Conservation (phyloP, 768 basidiomycete species). For the Mycena vitilis region DNA sequence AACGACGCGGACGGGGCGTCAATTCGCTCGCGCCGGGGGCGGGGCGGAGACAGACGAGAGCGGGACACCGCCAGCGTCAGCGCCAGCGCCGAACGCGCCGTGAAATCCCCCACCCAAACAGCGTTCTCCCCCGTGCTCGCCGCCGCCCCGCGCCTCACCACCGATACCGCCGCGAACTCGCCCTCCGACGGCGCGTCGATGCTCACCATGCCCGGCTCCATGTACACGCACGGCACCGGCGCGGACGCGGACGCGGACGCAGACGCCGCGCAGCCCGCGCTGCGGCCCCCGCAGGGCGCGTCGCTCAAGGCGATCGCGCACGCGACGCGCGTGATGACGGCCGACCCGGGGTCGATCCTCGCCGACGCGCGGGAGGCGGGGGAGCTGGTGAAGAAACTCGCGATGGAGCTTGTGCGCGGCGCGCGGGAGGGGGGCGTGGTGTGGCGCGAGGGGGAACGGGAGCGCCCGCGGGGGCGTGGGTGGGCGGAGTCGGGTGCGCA, state of each 20-base stretch:
- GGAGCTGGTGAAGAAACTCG: conserved; percentile 69
- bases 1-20: conserved; percentile 47
- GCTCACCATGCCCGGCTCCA: conserved; percentile 22
- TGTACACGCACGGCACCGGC: conserved; percentile 23
- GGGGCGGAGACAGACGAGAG: background rate
- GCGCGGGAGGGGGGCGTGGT: conserved; percentile 72
- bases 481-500: background rate
- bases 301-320: conserved; percentile 82
- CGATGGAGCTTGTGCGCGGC: conserved; percentile 73
- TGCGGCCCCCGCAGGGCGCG: conserved; percentile 62
- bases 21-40: conserved; percentile 41
- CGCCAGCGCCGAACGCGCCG: conserved; percentile 7
- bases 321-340: conserved; percentile 89
- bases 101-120: conserved; percentile 55
- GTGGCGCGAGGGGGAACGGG: conserved; percentile 62
- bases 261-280: conserved; percentile 41
- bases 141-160: conserved; percentile 59
- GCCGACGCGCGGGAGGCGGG: conserved; percentile 74
- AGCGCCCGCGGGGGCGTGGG: conserved; percentile 53
- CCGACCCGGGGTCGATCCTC: conserved; percentile 79
- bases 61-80: background rate
- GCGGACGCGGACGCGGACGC: conserved; percentile 39
- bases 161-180: conserved; percentile 42
- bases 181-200: conserved; percentile 36
- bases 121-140: conserved; percentile 51